Percentiles rank a stretch among this genome's conserved stretches.
Conservation (phyloP, 176 grass and related monocot genomes). For the Musa itinerans region DNA sequence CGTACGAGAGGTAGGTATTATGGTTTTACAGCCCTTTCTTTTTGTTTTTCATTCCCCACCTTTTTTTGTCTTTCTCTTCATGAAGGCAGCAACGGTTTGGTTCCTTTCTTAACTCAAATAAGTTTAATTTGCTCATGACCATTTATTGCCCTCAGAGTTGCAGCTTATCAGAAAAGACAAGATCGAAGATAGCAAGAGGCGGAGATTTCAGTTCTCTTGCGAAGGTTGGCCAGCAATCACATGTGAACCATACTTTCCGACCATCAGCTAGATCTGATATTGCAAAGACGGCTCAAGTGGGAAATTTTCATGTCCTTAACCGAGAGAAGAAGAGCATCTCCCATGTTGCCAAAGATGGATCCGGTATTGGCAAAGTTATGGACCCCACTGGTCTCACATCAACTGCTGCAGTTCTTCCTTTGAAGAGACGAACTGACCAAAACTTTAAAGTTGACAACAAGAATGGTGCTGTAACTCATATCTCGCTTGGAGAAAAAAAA, state of each 20-base stretch:
- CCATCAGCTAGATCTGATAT: conserved; percentile 43
- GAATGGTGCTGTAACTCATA: conserved; percentile 13
- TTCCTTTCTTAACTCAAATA: not conserved
- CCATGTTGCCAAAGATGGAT: conserved; percentile 39
- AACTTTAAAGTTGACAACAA: conserved; percentile 22
- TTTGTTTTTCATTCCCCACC: not conserved
- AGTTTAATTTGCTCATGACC: not conserved
- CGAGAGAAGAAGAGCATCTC: conserved; percentile 47
- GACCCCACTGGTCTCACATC: conserved; percentile 33
- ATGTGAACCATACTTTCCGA: conserved; percentile 29
- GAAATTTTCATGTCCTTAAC: conserved; percentile 57
- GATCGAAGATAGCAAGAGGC: conserved; percentile 44
- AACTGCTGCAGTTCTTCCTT: conserved; percentile 43
- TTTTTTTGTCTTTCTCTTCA: not conserved
- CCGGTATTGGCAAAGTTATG: conserved; percentile 24
- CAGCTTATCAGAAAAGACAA: conserved; percentile 41
- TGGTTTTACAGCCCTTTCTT: too few species aligned
- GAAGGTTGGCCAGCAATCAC: conserved; percentile 34
- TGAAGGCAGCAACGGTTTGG: not conserved
- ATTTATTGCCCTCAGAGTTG: conserved; percentile 26
- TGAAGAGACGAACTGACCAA: conserved; percentile 33
- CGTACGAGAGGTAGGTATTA: too few species aligned
- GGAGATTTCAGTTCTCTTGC: conserved; percentile 35
- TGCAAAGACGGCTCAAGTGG: conserved; percentile 46
- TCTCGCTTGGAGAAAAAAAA: conserved; percentile 51